Evolutionary conservation across 2,329 filamentous ascomycete genomes (phyloP), one percentile per base, ranked within the genome.

Genomic region (Lojkania enalia): DNA sequence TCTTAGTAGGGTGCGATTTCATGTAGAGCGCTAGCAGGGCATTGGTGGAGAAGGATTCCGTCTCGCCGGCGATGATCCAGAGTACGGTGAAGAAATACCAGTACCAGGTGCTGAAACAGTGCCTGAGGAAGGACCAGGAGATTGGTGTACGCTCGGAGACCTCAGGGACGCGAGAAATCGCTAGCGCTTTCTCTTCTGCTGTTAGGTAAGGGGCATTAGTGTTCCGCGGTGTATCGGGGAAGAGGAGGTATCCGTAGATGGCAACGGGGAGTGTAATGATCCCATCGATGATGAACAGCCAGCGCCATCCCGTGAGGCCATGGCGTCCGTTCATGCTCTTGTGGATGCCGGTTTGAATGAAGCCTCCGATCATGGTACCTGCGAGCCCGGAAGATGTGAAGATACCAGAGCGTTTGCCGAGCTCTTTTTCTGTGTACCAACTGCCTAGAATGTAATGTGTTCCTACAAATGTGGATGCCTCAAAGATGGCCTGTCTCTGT

Each of bases 21-120:
- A 80, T 73, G 50, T 78, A 80, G 1, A 81, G 53, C 0, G 73
- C 69, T 0, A 81, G 57, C 2, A 88, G 72, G 0, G 80, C 73
- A 63, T 89, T 88, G 15, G 79, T 77, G 40, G 79, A 82, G 64
- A 88, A 88, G 0, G 83, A 86, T 62, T 90, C 86, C 0, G 83
- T 84, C 60, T 88, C 84, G 20, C 85, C 84, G 0, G 84, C 85
- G 30, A 89, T 82, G 51, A 86, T 78, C 84, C 84, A 87, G 0
- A 87, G 77, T 3, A 81, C 59, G 2, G 82, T 77, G 54, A 87
- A 87, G 1, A 82, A 83, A 73, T 82, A 86, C 76, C 80, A 85
- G 56, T 84, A 78, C 77, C 79, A 84, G 0, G 80, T 83, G 0
- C 71, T 70, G 7, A 86, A 72, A 13, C 84, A 77, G 33, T 74